Evolutionary conservation across 2,329 filamentous ascomycete genomes (phyloP), one percentile per base, ranked within the genome.

Genomic region (Acephala macrosclerotiorum): DNA sequence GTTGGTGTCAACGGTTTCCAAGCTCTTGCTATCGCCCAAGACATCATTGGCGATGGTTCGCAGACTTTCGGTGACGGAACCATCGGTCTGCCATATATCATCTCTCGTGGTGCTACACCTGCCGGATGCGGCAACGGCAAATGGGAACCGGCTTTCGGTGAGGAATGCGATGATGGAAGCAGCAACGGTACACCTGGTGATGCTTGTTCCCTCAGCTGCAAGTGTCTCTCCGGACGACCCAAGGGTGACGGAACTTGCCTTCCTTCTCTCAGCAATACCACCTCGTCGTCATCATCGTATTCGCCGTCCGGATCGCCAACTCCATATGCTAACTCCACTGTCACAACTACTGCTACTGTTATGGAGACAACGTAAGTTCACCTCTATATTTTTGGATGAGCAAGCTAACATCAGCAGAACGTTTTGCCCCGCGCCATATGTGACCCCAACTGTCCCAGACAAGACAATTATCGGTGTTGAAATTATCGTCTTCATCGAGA

Each of bases 81-180:
- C 16, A 72, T 68, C 8, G 80, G 80, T 26, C 73, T 81, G 18
- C 80, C 80, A 36, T 82, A 81, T 65, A 80, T 82, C 63, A 75
- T 81, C 56, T 78, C 79, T 25, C 78, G 79, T 51, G 79, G 79
- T 8, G 79, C 77, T 9, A 79, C 77, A 2, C 79, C 80, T 3
- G 68, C 76, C 12, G 79, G 78, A 22, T 82, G 80, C 56, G 80
- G 80, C 36, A 74, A 82, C 61, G 78, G 79, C 29, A 71, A 71
- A 1, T 76, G 77, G 38, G 75, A 81, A 29, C 29, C 71, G 1
- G 59, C 63, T 36, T 69, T 76, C 51, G 77, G 77, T 14, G 80
- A 82, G 68, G 79, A 81, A 58, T 82, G 80, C 49, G 80, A 82
- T 60, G 75, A 78, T 58, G 79, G 79, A 18, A 49, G 45, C 22